phyloP scores from a whole-genome alignment of 352 stramenopile genomes.

The Globisporangium barbulae region DNA sequence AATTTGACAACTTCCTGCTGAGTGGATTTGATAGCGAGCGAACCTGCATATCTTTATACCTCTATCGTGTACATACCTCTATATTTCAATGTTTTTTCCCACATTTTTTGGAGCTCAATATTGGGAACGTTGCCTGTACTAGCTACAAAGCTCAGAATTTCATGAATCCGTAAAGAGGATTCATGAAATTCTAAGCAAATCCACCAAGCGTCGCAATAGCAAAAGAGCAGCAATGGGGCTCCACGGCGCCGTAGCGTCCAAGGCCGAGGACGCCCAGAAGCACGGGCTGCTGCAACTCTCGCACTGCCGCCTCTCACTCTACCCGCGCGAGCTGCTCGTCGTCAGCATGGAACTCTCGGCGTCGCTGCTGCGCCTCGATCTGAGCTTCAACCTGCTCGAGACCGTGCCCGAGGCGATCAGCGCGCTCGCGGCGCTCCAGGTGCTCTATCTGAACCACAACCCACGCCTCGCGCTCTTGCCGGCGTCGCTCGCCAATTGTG shows the following conservation, averaged over 20 bases:
- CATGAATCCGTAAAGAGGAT: too few relatives aligned
- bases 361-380: constrained; percentile 65
- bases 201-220: neutral
- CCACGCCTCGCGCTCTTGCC: constrained; percentile 54
- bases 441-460: constrained; percentile 88
- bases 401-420: constrained; percentile 55
- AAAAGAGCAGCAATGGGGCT: constrained; percentile 13
- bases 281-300: constrained; percentile 60
- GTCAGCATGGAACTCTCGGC: constrained; percentile 22
- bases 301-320: constrained; percentile 36
- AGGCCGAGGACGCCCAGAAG: constrained; percentile 56
- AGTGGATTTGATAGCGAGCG: too few relatives aligned
- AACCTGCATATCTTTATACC: too few relatives aligned
- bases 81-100: too few relatives aligned
- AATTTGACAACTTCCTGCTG: too few relatives aligned
- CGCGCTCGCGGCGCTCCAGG: constrained; percentile 50
- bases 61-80: too few relatives aligned
- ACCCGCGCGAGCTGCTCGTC: constrained; percentile 36
- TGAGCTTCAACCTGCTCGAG: constrained; percentile 77
- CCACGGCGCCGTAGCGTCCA: constrained; percentile 30
- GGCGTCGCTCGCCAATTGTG: constrained; percentile 51
- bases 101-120: too few relatives aligned
- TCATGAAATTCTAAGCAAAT: too few relatives aligned
- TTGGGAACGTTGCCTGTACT: too few relatives aligned
- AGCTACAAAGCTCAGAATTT: too few relatives aligned